These are phyloP conservation scores for Chromosphaera perkinsii DNA, from an alignment of 208 protist genomes.

Conservation along the genomic window DNA sequence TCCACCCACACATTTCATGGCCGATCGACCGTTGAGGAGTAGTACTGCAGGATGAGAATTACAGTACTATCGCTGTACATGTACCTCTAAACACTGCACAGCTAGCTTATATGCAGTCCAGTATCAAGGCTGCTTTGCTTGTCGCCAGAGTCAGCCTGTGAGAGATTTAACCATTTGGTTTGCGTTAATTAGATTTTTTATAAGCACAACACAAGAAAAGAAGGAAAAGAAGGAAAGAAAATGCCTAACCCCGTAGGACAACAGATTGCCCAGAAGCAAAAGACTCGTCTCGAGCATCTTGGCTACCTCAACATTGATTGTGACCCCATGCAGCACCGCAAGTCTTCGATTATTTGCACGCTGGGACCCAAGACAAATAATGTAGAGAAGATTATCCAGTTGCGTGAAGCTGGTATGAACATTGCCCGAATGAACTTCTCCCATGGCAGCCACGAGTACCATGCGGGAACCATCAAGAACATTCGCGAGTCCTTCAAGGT, in stretches of 20 bases:
- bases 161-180: no score
- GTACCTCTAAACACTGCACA: no score
- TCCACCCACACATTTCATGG: no score
- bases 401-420: conserved; percentile 90
- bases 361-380: conserved; percentile 80
- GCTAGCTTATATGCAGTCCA: no score
- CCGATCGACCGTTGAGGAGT: no score
- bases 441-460: conserved; percentile 90
- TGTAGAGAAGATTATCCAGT: conserved; percentile 76
- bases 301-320: conserved; percentile 26
- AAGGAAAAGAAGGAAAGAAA: no score
- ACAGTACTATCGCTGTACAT: no score
- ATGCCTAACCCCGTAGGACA: conserved; percentile 10
- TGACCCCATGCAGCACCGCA: conserved; percentile 25
- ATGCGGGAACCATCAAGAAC: conserved; percentile 84
- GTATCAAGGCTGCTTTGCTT: no score
- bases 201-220: no score
- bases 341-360: conserved; percentile 88
- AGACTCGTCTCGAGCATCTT: conserved; percentile 15
- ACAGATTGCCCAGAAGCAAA: conserved; percentile 1
- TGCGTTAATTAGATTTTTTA: no score
- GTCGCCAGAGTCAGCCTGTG: no score
- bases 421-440: conserved; percentile 94
- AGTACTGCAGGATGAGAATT: no score
- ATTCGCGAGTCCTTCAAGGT: conserved; percentile 66